Evolutionary conservation across 1,139 yeast genomes (phyloP).

Genomic region (Candida sanyaensis): DNA sequence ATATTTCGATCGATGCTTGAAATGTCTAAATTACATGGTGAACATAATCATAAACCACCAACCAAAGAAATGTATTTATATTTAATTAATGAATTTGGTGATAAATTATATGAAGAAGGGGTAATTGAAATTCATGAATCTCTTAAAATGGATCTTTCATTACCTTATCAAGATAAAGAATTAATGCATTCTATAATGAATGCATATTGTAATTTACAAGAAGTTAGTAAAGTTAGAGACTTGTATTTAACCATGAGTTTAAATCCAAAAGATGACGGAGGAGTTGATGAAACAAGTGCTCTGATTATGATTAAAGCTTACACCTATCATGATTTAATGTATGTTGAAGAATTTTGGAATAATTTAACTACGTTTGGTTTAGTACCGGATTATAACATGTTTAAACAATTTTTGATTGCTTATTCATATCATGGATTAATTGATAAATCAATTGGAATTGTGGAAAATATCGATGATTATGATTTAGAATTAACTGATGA

Average conservation of each 20-base stretch:
- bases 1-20: slow-evolving; percentile 66
- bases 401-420: slow-evolving; percentile 67
- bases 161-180: slow-evolving; percentile 56
- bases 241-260: slow-evolving; percentile 61
- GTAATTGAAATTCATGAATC: slow-evolving; percentile 65
- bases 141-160: slow-evolving; percentile 63
- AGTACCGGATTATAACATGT: slow-evolving; percentile 55
- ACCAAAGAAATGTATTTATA: slow-evolving; percentile 67
- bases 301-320: slow-evolving; percentile 70
- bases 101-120: slow-evolving; percentile 63
- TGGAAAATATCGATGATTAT: slow-evolving; percentile 51
- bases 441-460: slow-evolving; percentile 57
- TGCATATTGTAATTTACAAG: slow-evolving; percentile 66
- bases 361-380: slow-evolving; percentile 56
- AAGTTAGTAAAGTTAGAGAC: slow-evolving; percentile 60
- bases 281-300: slow-evolving; percentile 68
- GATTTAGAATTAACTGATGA: slow-evolving; percentile 53
- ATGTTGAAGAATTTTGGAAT: slow-evolving; percentile 67
- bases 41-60: slow-evolving; percentile 49
- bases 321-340: slow-evolving; percentile 58
- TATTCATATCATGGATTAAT: slow-evolving; percentile 70
- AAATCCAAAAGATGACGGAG: slow-evolving; percentile 48
- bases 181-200: slow-evolving; percentile 65
- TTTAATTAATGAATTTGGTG: slow-evolving; percentile 64
- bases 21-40: slow-evolving; percentile 56